Base-by-base conservation (phyloP, 176 grass and related monocot species). In the Puya raimondii region DNA sequence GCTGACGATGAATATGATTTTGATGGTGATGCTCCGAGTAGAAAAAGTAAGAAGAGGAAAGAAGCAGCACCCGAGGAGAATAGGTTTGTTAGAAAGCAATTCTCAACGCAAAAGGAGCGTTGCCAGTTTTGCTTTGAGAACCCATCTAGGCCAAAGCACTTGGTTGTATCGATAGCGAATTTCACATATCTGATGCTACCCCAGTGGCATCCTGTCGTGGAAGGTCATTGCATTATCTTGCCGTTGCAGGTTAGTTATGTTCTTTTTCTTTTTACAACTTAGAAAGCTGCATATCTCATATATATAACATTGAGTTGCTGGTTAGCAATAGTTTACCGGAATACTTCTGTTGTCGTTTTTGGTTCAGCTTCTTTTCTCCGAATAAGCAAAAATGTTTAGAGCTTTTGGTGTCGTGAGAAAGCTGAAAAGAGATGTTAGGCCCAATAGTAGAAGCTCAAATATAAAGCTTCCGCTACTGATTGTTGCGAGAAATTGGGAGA, bases 91-190 rank as follows among this genome's bases (percentile, higher is more conserved):
- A 65, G 10, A 50, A 82, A 64, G 17, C 82, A 48, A 64, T 47
- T 91, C 73, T 26, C 83, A 47, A 89, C 89, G 77, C 94, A 93
- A 68, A 87, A 99, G 73, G 89, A 99, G 72, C 83, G 87, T 2
- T 93, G 94, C 66, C 42, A 81, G 77, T 92, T 88, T 87, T 99
- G 89, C 75, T 93, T 99, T 15, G 94, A 93, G 87, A 99, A 93
- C 29, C 86, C 94, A 65, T 92, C 89, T 51, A 89, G 89, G 63
- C 94, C 94, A 76, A 99, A 99, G 42, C 89, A 99, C 83, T 89
- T 99, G 49, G 78, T 93, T 78, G 75, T 93, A 67, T 91, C 87
- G 50, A 99, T 97, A 69, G 94, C 84, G 64, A 92, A 97, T 80
- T 97, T 97, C 71, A 88, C 80, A 61, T 97, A 99, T 70, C 69